phyloP scores from a whole-genome alignment of 768 basidiomycete species.

The Pleurotus citrinopileatus region DNA sequence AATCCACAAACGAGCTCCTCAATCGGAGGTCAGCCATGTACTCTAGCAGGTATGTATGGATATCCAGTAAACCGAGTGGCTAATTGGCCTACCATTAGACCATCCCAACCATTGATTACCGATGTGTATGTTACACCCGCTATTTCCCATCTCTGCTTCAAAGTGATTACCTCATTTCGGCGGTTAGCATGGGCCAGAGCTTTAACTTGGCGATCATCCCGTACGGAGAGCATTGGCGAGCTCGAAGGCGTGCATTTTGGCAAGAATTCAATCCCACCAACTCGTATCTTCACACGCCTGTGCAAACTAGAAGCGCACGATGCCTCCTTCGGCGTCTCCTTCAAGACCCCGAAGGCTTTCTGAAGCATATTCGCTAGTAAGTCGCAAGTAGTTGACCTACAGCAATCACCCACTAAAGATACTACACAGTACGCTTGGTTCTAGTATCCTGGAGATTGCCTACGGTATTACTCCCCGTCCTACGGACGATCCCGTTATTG shows the following conservation, averaged over 20 bases:
- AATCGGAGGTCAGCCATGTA: slow-evolving; percentile 38
- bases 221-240: slow-evolving; percentile 39
- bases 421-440: background rate
- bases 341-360: background rate
- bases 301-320: slow-evolving; percentile 14
- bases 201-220: slow-evolving; percentile 36
- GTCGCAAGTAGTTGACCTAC: too few species aligned
- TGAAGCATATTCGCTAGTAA: background rate
- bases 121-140: slow-evolving; percentile 16
- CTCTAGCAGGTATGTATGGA: slow-evolving; percentile 33
- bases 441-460: background rate
- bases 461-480: background rate
- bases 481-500: background rate
- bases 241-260: slow-evolving; percentile 37
- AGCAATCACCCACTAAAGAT: background rate
- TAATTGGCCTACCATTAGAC: slow-evolving; percentile 14
- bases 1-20: slow-evolving; percentile 36
- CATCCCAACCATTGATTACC: slow-evolving; percentile 24
- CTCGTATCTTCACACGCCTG: slow-evolving; percentile 24
- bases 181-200: slow-evolving; percentile 36
- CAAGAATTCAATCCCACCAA: slow-evolving; percentile 36
- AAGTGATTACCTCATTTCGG: background rate
- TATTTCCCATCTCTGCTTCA: background rate
- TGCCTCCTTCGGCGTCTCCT: background rate
- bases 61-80: too few species aligned